Evolutionary conservation across 1,284 basidiomycete genomes (phyloP).

Genomic region (Tausonia pullulans): DNA sequence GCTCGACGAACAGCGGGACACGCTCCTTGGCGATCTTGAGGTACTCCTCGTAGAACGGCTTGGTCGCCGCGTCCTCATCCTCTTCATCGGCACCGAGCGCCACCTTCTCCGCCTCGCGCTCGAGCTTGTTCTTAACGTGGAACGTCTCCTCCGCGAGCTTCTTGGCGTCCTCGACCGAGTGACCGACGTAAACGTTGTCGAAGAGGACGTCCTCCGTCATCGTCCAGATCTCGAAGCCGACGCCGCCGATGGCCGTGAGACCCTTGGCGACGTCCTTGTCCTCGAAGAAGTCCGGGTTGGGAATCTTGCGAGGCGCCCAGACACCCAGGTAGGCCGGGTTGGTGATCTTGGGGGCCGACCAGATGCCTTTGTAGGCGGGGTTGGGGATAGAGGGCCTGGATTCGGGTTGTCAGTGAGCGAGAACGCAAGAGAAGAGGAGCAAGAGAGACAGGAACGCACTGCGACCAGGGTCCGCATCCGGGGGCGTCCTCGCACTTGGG

Average conservation of each 20-base stretch:
- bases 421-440: background rate
- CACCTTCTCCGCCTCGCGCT: conserved; percentile 36
- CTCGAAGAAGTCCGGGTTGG: conserved; percentile 88
- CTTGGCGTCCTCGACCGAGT: conserved; percentile 72
- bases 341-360: conserved; percentile 84
- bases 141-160: conserved; percentile 71
- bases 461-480: conserved; percentile 89
- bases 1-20: conserved; percentile 32
- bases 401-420: background rate
- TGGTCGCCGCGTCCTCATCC: conserved; percentile 22
- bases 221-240: conserved; percentile 96
- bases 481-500: conserved; percentile 78
- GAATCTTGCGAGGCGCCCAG: conserved; percentile 84
- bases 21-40: conserved; percentile 26
- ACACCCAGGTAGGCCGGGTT: conserved; percentile 97
- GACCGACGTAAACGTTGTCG: conserved; percentile 86
- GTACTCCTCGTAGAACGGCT: background rate
- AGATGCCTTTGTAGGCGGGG: conserved; percentile 90
- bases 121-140: conserved; percentile 57
- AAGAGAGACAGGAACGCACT: conserved; percentile 35
- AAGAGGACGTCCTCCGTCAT: conserved; percentile 97
- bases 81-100: conserved; percentile 45
- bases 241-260: conserved; percentile 77
- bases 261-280: conserved; percentile 72
- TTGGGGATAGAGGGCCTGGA: conserved; percentile 71